These are phyloP conservation scores for Colletotrichum theobromicola DNA, from an alignment of 2,329 filamentous ascomycete species.

Conservation along the genomic window DNA sequence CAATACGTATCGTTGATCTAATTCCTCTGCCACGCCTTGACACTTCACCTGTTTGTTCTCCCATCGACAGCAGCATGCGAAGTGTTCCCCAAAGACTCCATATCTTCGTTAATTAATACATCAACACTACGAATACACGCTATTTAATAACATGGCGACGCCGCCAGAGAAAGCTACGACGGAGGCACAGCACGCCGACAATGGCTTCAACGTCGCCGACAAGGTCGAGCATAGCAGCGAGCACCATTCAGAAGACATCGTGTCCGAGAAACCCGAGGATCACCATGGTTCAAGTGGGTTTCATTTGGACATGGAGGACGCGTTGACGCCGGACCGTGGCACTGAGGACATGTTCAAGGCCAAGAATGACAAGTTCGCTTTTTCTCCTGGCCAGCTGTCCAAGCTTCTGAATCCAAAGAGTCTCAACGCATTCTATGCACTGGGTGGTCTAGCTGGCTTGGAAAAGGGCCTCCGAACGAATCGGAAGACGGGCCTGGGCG, in stretches of 20 bases:
- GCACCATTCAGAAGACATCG: neutral
- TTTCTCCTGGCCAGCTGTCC: conserved; percentile 73
- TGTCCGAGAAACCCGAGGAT: neutral
- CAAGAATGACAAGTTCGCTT: conserved; percentile 74
- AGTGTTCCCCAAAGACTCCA: neutral
- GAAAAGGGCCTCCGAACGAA: conserved; percentile 77
- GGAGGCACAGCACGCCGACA: conserved; percentile 1
- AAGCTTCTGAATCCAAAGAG: conserved; percentile 85
- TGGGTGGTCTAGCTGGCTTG: conserved; percentile 75
- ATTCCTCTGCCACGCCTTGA: neutral
- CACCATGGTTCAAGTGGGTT: conserved; percentile 13
- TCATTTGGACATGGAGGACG: conserved; percentile 31
- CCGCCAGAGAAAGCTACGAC: neutral
- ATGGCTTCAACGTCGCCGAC: neutral
- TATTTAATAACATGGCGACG: neutral
- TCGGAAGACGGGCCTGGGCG: conserved; percentile 67
- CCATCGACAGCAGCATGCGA: neutral
- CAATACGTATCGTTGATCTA: neutral
- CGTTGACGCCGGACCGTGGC: conserved; percentile 62
- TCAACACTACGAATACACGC: neutral
- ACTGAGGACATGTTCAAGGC: conserved; percentile 73
- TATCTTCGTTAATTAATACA: neutral
- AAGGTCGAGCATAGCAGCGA: neutral
- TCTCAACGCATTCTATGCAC: conserved; percentile 73
- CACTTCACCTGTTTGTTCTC: neutral